A percentile compares a stretch with the other conserved stretches of the same genome.
Evolutionary conservation across 495 filamentous ascomycete species (phyloP).

Genomic region (Penicillium bialowiezense): DNA sequence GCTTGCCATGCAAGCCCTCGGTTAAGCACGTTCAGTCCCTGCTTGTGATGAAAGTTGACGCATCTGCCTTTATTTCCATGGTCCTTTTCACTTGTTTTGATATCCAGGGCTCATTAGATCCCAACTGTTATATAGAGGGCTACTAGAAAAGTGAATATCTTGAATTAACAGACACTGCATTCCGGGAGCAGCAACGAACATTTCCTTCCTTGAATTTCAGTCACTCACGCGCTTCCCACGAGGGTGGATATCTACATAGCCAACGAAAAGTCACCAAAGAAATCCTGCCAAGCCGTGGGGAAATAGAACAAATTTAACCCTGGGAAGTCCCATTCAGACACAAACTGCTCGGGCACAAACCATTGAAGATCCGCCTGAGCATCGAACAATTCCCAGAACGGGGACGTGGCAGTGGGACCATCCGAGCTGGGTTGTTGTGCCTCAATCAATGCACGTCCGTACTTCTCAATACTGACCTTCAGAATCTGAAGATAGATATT

Average conservation of each 20-base stretch:
- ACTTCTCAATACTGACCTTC: constrained; percentile 48
- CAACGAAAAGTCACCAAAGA: constrained; percentile 41
- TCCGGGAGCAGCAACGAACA: not conserved
- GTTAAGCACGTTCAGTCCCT: constrained; percentile 14
- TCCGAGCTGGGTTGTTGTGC: constrained; percentile 20
- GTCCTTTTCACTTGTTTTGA: constrained; percentile 23
- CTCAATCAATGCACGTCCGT: constrained; percentile 38
- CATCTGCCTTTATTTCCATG: constrained; percentile 12
- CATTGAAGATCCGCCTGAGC: constrained; percentile 48
- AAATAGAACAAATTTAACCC: constrained; percentile 51
- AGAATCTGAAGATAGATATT: constrained; percentile 45
- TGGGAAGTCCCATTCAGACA: constrained; percentile 54
- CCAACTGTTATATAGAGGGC: constrained; percentile 16
- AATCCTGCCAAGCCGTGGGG: constrained; percentile 45
- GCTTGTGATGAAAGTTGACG: constrained; percentile 14
- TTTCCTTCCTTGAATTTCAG: too few species aligned
- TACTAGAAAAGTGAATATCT: constrained; percentile 20
- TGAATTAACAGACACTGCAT: constrained; percentile 11
- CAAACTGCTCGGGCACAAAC: constrained; percentile 51
- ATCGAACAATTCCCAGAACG: constrained; percentile 43
- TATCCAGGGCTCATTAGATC: constrained; percentile 30
- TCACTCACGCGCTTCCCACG: too few species aligned
- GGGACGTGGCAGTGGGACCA: constrained; percentile 18
- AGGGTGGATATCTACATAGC: constrained; percentile 25
- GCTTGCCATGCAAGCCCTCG: constrained; percentile 45